Conservation (phyloP, 2,329 filamentous ascomycete genomes). For the Botrytis sinoallii region DNA sequence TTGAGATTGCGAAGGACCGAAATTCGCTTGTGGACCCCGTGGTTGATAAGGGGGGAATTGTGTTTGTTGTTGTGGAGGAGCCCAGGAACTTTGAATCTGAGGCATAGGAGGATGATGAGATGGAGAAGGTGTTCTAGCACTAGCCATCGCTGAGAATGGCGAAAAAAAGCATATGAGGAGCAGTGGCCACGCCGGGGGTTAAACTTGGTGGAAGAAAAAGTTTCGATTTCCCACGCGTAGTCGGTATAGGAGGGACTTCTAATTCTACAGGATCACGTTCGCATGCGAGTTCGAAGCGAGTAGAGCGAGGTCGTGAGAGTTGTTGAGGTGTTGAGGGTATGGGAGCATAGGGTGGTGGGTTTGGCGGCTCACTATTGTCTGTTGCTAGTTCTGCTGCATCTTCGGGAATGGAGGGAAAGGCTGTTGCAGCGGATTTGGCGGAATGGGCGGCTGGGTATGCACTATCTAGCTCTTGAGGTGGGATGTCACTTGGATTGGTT, state of each 20-base stretch:
- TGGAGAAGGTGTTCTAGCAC: not conserved
- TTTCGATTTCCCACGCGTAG: not conserved
- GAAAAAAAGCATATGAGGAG: not conserved
- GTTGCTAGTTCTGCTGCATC: conserved; percentile 2
- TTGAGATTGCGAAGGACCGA: not conserved
- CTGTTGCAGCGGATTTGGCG: not conserved
- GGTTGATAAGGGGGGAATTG: not conserved
- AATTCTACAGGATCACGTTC: conserved; percentile 8
- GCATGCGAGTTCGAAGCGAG: not conserved
- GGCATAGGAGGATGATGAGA: not conserved
- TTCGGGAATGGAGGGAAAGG: not conserved
- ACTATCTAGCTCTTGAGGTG: conserved; percentile 5
- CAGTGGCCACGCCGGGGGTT: not conserved
- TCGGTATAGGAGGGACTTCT: not conserved
- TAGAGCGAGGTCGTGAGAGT: conserved; percentile 5
- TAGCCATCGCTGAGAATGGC: not conserved
- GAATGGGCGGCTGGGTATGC: not conserved
- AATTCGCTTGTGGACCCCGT: not conserved
- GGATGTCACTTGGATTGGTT: not conserved
- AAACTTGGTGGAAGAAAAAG: conserved; percentile 3
- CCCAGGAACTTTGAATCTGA: not conserved
- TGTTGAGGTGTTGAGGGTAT: not conserved
- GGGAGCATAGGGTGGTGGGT: not conserved
- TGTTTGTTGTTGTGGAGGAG: not conserved
- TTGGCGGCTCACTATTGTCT: not conserved